A percentile compares a stretch with the other conserved stretches of the same genome.
These are phyloP conservation scores for Malbranchea zuffiana DNA, from an alignment of 2,329 filamentous ascomycete genomes.

Conservation along the genomic window DNA sequence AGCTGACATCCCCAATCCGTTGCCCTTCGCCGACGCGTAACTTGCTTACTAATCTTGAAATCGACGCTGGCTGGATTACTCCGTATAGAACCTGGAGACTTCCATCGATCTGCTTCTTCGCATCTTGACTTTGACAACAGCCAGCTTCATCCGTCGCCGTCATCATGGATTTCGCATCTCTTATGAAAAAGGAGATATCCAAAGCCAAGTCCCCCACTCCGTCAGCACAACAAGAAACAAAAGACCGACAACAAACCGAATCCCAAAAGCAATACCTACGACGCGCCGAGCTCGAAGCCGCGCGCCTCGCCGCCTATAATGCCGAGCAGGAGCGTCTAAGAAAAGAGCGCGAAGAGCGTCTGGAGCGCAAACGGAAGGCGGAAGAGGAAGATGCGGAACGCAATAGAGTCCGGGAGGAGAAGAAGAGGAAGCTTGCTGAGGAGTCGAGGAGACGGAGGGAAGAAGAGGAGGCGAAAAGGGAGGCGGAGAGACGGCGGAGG, in stretches of 20 bases:
- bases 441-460: conserved; percentile 61
- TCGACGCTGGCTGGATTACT: too few relatives aligned
- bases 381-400: conserved; percentile 74
- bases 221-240: conserved; percentile 15
- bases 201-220: conserved; percentile 54
- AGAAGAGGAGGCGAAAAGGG: conserved; percentile 62
- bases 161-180: conserved; percentile 93
- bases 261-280: conserved; percentile 65
- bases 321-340: conserved; percentile 70
- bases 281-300: conserved; percentile 74
- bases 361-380: conserved; percentile 70
- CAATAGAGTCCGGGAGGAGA: conserved; percentile 63
- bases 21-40: too few relatives aligned
- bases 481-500: conserved; percentile 60
- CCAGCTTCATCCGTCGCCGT: too few relatives aligned
- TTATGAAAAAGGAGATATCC: conserved; percentile 88
- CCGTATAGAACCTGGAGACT: too few relatives aligned
- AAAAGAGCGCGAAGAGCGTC: conserved; percentile 56
- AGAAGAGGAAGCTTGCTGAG: conserved; percentile 68
- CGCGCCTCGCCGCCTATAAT: conserved; percentile 66
- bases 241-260: conserved; percentile 11
- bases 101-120: too few relatives aligned
- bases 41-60: too few relatives aligned
- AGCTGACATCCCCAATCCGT: too few relatives aligned
- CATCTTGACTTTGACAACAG: not conserved